Base-by-base conservation (phyloP, 148 eudicot species). In the Rhododendron williamsianum region DNA sequence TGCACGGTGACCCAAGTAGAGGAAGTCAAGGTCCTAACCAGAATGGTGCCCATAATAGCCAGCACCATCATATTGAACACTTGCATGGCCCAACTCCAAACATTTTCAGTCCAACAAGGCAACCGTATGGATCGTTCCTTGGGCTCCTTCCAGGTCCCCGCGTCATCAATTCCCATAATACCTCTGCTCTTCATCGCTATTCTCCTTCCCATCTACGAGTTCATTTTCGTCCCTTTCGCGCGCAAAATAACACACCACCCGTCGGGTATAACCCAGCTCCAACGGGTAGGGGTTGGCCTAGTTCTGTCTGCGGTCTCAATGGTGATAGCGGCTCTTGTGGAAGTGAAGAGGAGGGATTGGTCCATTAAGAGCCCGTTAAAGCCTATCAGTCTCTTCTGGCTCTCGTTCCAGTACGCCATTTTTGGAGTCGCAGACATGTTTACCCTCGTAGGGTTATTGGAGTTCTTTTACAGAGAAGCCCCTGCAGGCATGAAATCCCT, bases 371-470 rank as follows among this genome's bases (percentile, higher is more conserved):
- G 88, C 63, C 90, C 88, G 2, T 11, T 63, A 21, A 76, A 84
- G 78, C 92, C 91, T 35, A 88, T 92, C 1, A 85, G 88, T 11
- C 82, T 92, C n/a, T 89, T 91, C 73, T 92, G 94, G 94, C 87
- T 92, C 9, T 84, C 92, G 0, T 91, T 92, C 78, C 94, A 92
- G 33, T 92, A 85, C n/a, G 90, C 87, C 11, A 85, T 91, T 58
- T 89, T 92, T 13, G 92, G 94, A 2, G 76, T 92, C 7, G 94
- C 92, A 0, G 92, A 92, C 73, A 92, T 92, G 94, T 92, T 92
- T 51, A 86, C 92, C 3, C 83, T 92, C 1, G 92, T 89, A 27
- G 94, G 94, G 16, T 72, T 87, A 18, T 58, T 90, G 78, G 94
- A 92, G 52, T 92, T 92, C 15, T 92, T 85, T 87, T 92, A 92